phyloP scores from a whole-genome alignment of 1,139 yeast genomes.

The Pichiaceae sp. region DNA sequence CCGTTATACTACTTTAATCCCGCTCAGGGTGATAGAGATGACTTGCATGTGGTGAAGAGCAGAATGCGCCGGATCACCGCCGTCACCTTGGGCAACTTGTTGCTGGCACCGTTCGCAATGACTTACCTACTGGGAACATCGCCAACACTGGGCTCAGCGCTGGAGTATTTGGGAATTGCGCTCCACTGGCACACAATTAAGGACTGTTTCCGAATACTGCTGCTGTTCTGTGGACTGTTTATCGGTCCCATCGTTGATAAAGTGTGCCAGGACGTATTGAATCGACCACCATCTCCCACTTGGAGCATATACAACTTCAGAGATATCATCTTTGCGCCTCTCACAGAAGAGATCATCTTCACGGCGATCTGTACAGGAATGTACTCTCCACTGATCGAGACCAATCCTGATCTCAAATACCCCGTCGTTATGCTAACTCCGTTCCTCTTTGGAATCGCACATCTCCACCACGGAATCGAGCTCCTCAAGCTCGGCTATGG shows the following conservation, averaged over 20 bases:
- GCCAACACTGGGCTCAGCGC: conserved; percentile 2
- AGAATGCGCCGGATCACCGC: conserved; percentile 25
- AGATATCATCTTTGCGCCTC: conserved; percentile 70
- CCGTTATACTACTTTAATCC: conserved; percentile 31
- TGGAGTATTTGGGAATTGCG: conserved; percentile 1
- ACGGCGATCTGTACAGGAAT: conserved; percentile 51
- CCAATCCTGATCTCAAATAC: background rate
- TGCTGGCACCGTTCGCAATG: conserved; percentile 23
- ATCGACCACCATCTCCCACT: background rate
- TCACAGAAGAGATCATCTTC: conserved; percentile 81
- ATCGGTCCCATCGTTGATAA: conserved; percentile 44
- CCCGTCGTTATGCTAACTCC: conserved; percentile 37
- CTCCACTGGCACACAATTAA: background rate
- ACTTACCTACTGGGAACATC: conserved; percentile 10
- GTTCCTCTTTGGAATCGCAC: conserved; percentile 81
- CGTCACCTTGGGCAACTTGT: conserved; percentile 20
- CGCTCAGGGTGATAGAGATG: conserved; percentile 27
- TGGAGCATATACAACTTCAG: conserved; percentile 31
- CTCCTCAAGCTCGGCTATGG: conserved; percentile 25
- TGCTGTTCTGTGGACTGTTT: conserved; percentile 26
- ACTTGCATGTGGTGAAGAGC: conserved; percentile 30
- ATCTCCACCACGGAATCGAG: conserved; percentile 74
- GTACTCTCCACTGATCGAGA: conserved; percentile 23
- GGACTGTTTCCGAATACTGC: conserved; percentile 5
- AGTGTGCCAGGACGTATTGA: conserved; percentile 8